phyloP scores from a whole-genome alignment of 805 yeast genomes.

The Grigorovia transvaalensis region DNA sequence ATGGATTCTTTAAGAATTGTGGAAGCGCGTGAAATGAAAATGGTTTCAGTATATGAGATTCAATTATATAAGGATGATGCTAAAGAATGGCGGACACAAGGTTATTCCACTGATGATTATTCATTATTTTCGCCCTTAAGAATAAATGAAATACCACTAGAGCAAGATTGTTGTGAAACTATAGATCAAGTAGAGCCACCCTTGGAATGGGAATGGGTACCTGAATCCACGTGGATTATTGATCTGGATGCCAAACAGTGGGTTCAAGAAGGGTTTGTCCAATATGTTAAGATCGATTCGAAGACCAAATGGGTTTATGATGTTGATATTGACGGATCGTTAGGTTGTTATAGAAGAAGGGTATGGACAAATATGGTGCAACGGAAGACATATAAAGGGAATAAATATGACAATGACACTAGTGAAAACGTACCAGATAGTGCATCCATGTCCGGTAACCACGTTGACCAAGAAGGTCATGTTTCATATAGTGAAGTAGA shows the following conservation, averaged over 20 bases:
- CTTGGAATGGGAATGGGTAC: slow-evolving; percentile 43
- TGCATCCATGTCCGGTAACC: background rate
- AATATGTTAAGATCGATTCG: slow-evolving; percentile 50
- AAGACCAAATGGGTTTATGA: slow-evolving; percentile 88
- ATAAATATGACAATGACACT: background rate
- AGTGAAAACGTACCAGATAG: background rate
- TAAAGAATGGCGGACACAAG: slow-evolving; percentile 55
- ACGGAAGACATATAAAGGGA: background rate
- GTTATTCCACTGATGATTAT: slow-evolving; percentile 46
- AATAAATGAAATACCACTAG: slow-evolving; percentile 18
- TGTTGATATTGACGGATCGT: slow-evolving; percentile 24
- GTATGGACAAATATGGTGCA: slow-evolving; percentile 40
- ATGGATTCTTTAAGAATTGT: slow-evolving; percentile 30
- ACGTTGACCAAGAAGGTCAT: background rate
- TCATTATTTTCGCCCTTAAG: slow-evolving; percentile 38
- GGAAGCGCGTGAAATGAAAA: slow-evolving; percentile 36
- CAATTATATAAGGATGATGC: slow-evolving; percentile 41
- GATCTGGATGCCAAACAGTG: slow-evolving; percentile 57
- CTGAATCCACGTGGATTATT: slow-evolving; percentile 47
- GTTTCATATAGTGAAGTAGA: slow-evolving; percentile 6
- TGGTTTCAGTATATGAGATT: slow-evolving; percentile 59
- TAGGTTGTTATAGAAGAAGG: slow-evolving; percentile 44
- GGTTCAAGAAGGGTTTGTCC: slow-evolving; percentile 47
- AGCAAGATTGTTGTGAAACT: slow-evolving; percentile 10
- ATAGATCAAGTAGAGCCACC: slow-evolving; percentile 44